Conservation (phyloP, 2,329 filamentous ascomycete genomes). For the Onygenales sp. region DNA sequence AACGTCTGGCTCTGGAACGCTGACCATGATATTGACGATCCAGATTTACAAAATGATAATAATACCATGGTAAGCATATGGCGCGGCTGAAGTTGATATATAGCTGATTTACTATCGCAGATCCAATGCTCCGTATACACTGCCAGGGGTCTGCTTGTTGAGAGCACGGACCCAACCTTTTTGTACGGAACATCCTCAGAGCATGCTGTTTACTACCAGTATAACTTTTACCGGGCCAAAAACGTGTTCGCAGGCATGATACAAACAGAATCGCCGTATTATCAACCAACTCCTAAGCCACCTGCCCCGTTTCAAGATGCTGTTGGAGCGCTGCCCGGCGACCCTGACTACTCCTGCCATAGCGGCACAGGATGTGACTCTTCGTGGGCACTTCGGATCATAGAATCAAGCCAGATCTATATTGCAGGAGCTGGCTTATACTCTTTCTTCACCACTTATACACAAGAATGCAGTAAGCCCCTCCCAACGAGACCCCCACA, state of each 20-base stretch:
- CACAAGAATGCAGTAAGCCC: slow-evolving; percentile 1
- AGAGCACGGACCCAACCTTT: background rate
- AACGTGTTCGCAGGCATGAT: slow-evolving; percentile 3
- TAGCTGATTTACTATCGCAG: background rate
- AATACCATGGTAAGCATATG: slow-evolving; percentile 2
- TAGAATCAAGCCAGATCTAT: background rate
- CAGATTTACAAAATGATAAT: slow-evolving; percentile 1
- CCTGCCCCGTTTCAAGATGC: background rate
- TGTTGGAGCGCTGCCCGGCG: background rate
- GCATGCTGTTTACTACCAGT: slow-evolving; percentile 4
- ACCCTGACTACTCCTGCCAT: background rate
- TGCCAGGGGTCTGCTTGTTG: slow-evolving; percentile 2
- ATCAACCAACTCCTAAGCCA: slow-evolving; percentile 3
- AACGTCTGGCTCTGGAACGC: slow-evolving; percentile 26
- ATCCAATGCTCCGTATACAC: background rate
- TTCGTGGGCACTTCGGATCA: slow-evolving; percentile 1
- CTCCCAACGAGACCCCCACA: background rate
- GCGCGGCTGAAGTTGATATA: background rate
- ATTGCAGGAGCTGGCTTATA: slow-evolving; percentile 2
- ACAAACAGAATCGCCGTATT: slow-evolving; percentile 2
- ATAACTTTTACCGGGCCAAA: background rate
- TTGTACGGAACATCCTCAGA: slow-evolving; percentile 3
- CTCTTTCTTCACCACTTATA: slow-evolving; percentile 2
- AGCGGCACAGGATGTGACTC: background rate
- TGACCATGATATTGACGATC: slow-evolving; percentile 23